Conservation (phyloP, 129 eudicot genomes). For the Sambucus nigra region DNA sequence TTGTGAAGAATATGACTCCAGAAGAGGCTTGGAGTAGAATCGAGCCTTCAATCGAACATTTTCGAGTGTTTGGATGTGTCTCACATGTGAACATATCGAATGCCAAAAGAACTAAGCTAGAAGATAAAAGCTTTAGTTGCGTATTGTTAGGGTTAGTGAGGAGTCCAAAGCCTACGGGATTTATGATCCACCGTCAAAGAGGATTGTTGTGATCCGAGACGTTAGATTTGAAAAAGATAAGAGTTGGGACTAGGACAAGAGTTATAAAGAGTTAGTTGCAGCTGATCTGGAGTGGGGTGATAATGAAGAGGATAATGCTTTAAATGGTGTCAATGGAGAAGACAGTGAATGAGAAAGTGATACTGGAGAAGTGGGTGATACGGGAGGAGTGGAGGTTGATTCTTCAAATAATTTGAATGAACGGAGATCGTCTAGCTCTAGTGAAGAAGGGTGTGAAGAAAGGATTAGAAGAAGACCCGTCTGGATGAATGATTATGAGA, state of each 20-base stretch:
- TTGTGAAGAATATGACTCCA: not conserved
- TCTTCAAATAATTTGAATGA: too few relatives aligned
- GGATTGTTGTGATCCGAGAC: not conserved
- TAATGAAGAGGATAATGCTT: not conserved
- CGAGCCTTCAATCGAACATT: not conserved
- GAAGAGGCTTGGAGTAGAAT: not conserved
- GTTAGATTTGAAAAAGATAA: not conserved
- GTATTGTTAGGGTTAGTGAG: not conserved
- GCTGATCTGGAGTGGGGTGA: not conserved
- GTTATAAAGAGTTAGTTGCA: too few relatives aligned
- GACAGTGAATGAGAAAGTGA: too few relatives aligned
- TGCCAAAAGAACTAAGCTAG: not conserved
- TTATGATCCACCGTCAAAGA: not conserved
- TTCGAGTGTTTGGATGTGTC: not conserved
- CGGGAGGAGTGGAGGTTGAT: too few relatives aligned
- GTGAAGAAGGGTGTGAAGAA: too few relatives aligned
- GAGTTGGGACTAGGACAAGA: not conserved
- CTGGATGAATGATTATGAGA: too few relatives aligned
- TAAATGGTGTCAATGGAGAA: too few relatives aligned
- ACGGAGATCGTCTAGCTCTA: too few relatives aligned
- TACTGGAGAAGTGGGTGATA: too few relatives aligned
- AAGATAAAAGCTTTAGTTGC: not conserved
- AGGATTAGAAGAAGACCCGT: too few relatives aligned
- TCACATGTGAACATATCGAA: not conserved
- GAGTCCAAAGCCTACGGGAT: not conserved